Evolutionary conservation across 495 filamentous ascomycete species (phyloP).

Genomic region (Rusavskia elegans): DNA sequence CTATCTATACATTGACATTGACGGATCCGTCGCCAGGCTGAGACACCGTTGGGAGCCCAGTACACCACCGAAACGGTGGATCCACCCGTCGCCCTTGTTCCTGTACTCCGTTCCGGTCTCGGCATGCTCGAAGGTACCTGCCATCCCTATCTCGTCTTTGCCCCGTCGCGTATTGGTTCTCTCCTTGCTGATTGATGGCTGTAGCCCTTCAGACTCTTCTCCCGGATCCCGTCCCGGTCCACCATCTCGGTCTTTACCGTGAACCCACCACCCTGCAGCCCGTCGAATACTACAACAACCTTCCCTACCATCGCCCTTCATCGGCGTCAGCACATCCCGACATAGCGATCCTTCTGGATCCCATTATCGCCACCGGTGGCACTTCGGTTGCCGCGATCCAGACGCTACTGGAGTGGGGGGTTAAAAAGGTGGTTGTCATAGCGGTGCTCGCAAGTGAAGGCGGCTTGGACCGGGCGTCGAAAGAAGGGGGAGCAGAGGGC

Average conservation of each 20-base stretch:
- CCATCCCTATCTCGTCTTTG: neutral
- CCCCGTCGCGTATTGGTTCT: neutral
- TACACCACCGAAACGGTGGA: conserved; percentile 45
- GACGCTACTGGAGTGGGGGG: conserved; percentile 80
- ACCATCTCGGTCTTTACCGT: conserved; percentile 88
- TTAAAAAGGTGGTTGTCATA: conserved; percentile 63
- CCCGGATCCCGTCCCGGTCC: conserved; percentile 63
- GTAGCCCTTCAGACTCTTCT: conserved; percentile 70
- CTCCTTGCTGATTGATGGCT: neutral
- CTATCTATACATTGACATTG: neutral
- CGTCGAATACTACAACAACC: conserved; percentile 97
- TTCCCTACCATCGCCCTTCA: conserved; percentile 53
- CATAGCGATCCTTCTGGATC: conserved; percentile 75
- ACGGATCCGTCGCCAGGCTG: conserved; percentile 30
- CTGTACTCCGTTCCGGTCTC: conserved; percentile 78
- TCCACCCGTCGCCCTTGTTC: conserved; percentile 68
- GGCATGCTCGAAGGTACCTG: conserved; percentile 66
- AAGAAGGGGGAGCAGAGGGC: conserved; percentile 49
- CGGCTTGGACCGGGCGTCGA: conserved; percentile 52
- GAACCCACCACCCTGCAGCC: conserved; percentile 71
- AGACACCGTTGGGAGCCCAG: conserved; percentile 56
- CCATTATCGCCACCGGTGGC: conserved; percentile 84
- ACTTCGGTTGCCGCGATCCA: conserved; percentile 83
- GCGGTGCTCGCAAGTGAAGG: conserved; percentile 52
- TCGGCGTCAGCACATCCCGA: conserved; percentile 29